Conservation (phyloP, 176 grass and related monocot species). For the Tuctoria greenei region DNA sequence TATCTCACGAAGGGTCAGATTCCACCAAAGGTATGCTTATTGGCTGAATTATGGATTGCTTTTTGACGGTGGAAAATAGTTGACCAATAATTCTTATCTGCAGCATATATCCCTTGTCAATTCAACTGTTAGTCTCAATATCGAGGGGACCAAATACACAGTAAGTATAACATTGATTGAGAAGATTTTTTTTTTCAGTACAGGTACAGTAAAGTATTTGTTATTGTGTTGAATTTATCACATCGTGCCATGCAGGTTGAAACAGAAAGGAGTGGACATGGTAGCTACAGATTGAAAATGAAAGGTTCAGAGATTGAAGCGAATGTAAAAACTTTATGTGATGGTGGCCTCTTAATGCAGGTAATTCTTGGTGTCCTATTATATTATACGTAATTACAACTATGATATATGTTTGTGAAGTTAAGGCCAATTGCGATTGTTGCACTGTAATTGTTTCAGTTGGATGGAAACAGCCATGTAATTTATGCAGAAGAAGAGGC, state of each 20-base stretch:
- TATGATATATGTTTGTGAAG: constrained; percentile 12
- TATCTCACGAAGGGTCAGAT: constrained; percentile 96
- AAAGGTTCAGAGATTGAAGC: constrained; percentile 77
- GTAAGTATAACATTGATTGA: constrained; percentile 52
- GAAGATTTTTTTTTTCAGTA: neutral
- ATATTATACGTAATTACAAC: constrained; percentile 1
- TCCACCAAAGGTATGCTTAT: constrained; percentile 83
- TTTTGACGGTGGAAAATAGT: constrained; percentile 7
- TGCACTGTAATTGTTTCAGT: constrained; percentile 46
- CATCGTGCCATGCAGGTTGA: constrained; percentile 57
- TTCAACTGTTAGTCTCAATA: constrained; percentile 81
- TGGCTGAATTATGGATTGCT: constrained; percentile 37
- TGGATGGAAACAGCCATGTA: constrained; percentile 95
- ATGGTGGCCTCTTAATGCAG: constrained; percentile 98
- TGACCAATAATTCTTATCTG: constrained; percentile 43
- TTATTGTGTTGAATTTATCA: constrained; percentile 5
- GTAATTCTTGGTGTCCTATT: constrained; percentile 38
- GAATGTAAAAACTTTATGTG: constrained; percentile 79
- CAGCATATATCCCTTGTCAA: constrained; percentile 99
- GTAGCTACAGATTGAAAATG: constrained; percentile 78
- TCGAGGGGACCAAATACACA: constrained; percentile 92
- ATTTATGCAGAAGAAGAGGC: constrained; percentile 98
- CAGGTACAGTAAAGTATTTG: constrained; percentile 28
- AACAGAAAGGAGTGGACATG: constrained; percentile 67
- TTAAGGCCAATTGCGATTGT: constrained; percentile 23